These are phyloP conservation scores for Polyplosphaeria fusca DNA, from an alignment of 495 filamentous ascomycete species.

Conservation along the genomic window DNA sequence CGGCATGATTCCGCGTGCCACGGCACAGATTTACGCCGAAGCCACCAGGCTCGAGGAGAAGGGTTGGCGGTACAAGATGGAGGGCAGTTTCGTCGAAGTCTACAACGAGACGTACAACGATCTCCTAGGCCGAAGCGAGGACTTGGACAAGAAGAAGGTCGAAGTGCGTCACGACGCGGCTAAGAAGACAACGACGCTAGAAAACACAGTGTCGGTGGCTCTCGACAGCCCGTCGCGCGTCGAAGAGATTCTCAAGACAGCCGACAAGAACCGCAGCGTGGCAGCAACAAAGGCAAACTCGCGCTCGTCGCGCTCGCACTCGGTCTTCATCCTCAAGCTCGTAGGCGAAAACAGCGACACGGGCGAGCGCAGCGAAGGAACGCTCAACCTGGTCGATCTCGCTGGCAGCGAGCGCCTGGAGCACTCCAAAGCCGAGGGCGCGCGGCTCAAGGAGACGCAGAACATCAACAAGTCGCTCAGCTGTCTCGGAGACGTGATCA, in stretches of 20 bases:
- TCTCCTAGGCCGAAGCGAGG: conserved; percentile 72
- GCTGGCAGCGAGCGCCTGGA: conserved; percentile 89
- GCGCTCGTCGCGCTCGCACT: conserved; percentile 88
- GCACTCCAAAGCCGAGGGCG: conserved; percentile 77
- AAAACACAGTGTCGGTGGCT: conserved; percentile 73
- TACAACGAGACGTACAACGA: conserved; percentile 98
- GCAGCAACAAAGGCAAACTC: conserved; percentile 96
- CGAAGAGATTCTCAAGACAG: conserved; percentile 70
- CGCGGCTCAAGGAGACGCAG: conserved; percentile 88
- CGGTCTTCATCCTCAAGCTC: conserved; percentile 92
- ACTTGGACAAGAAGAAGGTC: conserved; percentile 80
- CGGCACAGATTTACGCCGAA: conserved; percentile 87
- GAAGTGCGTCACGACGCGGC: conserved; percentile 86
- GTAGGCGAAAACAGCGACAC: conserved; percentile 77
- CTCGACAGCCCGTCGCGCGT: conserved; percentile 78
- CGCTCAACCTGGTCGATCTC: conserved; percentile 92
- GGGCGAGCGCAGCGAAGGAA: conserved; percentile 81
- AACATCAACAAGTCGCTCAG: conserved; percentile 94
- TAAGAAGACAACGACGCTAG: conserved; percentile 77
- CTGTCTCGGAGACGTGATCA: conserved; percentile 92
- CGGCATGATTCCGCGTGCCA: conserved; percentile 93
- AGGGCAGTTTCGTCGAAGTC: conserved; percentile 95
- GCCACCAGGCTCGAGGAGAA: conserved; percentile 78
- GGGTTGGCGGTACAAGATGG: conserved; percentile 92
- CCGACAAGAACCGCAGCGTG: conserved; percentile 79